Evolutionary conservation across 169 alveolate species (phyloP), one percentile per base, ranked within the genome.

Genomic region (Cryptosporidium xiaoi): DNA sequence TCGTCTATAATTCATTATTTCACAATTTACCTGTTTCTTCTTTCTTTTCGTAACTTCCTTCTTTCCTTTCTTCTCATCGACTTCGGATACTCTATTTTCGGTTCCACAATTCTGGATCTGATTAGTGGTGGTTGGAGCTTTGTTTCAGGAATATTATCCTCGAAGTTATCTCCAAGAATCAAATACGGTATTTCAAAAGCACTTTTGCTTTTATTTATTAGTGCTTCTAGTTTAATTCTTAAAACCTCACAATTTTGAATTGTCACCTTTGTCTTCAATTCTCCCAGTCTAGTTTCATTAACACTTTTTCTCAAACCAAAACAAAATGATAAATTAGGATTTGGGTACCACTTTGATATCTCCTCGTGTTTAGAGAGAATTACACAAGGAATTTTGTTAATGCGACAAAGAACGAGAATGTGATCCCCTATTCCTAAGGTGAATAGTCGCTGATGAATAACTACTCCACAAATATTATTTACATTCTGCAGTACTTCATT

Each of bases 21-120:
- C 48, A 6, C 13, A 8, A 40, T 40, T 0, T 6, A 40, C 48
- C 48, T 8, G 48, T 40, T 18, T 31, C 87, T 56, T 16, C 87
- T 56, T 77, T 77, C 87, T 77, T 62, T 77, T 27, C 87, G 53
- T 34, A 77, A 50, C 34, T 18, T 77, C 64, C 64, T 77, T 46
- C 55, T 77, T 77, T 77, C 87, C 8, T 58, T 27, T 44, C 87
- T 56, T 36, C 36, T 77, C 69, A 62, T 60, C 1, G 20, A 56
- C 18, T 77, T 77, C 8, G 87, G 65, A 15, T 77, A 77, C 5
- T 40, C 71, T 18, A 77, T 77, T 10, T 77, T 77, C 13, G 87
- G 87, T 13, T 62, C 34, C 24, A 77, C 87, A 3, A 44, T 29
- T 31, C 29, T 16, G 13, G 60, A 36, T 24, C 50, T 27, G 20